Evolutionary conservation across 1,284 basidiomycete species (phyloP), one percentile per base, ranked within the genome.

Genomic region (Agroathelia rolfsii): DNA sequence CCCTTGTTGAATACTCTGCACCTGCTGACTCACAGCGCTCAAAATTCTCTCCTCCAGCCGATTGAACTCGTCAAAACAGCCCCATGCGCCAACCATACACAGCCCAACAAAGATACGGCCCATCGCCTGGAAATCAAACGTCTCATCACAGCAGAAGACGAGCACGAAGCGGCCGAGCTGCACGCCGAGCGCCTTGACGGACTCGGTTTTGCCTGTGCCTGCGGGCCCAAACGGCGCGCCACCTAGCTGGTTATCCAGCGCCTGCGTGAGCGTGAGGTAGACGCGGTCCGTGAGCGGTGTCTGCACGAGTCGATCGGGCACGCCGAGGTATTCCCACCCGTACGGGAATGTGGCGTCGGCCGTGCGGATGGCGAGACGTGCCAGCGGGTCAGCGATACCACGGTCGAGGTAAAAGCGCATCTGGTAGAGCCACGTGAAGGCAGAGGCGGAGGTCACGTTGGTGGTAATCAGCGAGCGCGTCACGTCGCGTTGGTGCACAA

Each of bases 61-160:
- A 57, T 99, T 99, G 64, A 94, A 94, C 59, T 94, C 89, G 55
- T 96, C 92, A 58, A 96, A 96, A 54, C 93, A 96, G 16, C 93
- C 93, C 93, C 96, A 99, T 0, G 95, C 95, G 23, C 95, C 96
- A 23, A 98, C 95, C 63, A 97, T 90, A 61, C 94, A 98, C 12
- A 98, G 73, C 41, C 95, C 95, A 47, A 98, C 81, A 54, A 98
- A 97, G 50, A 98, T 97, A 47, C 95, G 86, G 41, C 94, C 94
- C 95, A 99, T 98, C 2, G 95, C 95, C 53, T 97, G 92, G 69
- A 97, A 97, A 60, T 99, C 96, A 57, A 99, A 99, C 0, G 89
- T 96, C 58, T 98, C 94, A 59, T 98, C 95, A 52, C 95, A 99
- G 55, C 95, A 98, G 66, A 99, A 98, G 19, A 99, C 95, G 30